These are phyloP conservation scores for Aegilops longissima DNA, from an alignment of 176 grass and related monocot genomes.

Conservation along the genomic window DNA sequence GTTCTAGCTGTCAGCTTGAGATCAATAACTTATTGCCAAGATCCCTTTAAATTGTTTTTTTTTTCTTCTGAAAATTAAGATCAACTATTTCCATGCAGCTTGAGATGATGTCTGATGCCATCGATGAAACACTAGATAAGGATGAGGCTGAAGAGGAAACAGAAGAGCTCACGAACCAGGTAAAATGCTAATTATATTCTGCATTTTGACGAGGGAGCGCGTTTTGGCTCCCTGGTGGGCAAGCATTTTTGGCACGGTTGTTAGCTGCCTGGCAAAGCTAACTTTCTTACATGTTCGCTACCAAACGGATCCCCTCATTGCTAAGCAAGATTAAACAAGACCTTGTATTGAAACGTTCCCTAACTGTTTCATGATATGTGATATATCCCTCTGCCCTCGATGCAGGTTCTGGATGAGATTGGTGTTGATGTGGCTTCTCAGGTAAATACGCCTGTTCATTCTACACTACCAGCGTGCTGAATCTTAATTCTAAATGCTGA, in stretches of 20 bases:
- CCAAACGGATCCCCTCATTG: background rate
- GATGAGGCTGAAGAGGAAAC: slow-evolving; percentile 99
- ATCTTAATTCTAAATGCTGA: slow-evolving; percentile 15
- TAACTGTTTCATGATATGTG: background rate
- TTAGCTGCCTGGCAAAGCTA: no score
- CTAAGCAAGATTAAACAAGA: background rate
- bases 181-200: slow-evolving; percentile 33
- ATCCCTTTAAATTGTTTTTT: background rate
- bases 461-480: background rate
- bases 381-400: background rate
- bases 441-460: slow-evolving; percentile 44
- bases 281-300: background rate
- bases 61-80: slow-evolving; percentile 5
- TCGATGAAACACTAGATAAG: slow-evolving; percentile 97
- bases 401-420: slow-evolving; percentile 94
- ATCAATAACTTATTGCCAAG: background rate
- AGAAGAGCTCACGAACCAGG: slow-evolving; percentile 98
- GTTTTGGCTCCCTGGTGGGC: no score
- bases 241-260: no score
- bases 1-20: background rate
- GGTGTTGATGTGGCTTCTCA: slow-evolving; percentile 96
- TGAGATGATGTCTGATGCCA: slow-evolving; percentile 97
- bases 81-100: slow-evolving; percentile 48
- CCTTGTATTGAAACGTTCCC: background rate
- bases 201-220: no score